These are phyloP conservation scores for Trichoderma brevicompactum DNA, from an alignment of 2,329 filamentous ascomycete species.

Conservation along the genomic window DNA sequence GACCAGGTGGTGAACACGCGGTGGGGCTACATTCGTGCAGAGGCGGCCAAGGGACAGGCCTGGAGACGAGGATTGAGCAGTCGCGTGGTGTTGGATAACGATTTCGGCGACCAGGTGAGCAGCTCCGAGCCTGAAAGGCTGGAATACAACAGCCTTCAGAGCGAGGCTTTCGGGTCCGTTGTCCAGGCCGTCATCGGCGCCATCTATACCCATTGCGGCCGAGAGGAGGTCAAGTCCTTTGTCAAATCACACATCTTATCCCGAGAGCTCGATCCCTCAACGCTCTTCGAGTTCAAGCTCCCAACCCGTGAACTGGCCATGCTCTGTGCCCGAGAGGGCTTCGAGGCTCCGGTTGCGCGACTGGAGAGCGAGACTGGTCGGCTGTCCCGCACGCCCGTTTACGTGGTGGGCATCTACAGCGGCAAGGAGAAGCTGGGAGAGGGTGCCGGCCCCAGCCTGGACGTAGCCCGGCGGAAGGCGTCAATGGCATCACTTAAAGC, in stretches of 20 bases:
- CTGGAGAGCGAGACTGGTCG: constrained; percentile 91
- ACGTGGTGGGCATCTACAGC: constrained; percentile 91
- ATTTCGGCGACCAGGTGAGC: constrained; percentile 70
- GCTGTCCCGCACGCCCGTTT: constrained; percentile 82
- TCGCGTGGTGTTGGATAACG: constrained; percentile 79
- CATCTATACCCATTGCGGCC: constrained; percentile 83
- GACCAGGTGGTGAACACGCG: constrained; percentile 51
- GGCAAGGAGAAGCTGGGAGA: constrained; percentile 91
- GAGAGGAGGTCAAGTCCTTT: constrained; percentile 78
- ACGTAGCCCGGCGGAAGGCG: constrained; percentile 77
- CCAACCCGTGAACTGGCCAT: constrained; percentile 82
- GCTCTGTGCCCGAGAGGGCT: constrained; percentile 86
- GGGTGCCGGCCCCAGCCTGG: constrained; percentile 76
- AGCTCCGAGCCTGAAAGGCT: constrained; percentile 37
- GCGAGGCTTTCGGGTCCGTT: constrained; percentile 72
- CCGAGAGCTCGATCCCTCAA: constrained; percentile 74
- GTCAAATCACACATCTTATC: constrained; percentile 82
- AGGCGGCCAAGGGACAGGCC: constrained; percentile 51
- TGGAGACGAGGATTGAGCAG: constrained; percentile 72
- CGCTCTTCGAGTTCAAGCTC: constrained; percentile 81
- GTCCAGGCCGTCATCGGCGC: constrained; percentile 83
- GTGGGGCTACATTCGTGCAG: constrained; percentile 58
- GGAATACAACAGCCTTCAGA: constrained; percentile 70
- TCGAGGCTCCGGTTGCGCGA: constrained; percentile 83
- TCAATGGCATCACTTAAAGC: constrained; percentile 84